Conservation (phyloP, 1,284 basidiomycete species). For the Amylostereum areolatum region DNA sequence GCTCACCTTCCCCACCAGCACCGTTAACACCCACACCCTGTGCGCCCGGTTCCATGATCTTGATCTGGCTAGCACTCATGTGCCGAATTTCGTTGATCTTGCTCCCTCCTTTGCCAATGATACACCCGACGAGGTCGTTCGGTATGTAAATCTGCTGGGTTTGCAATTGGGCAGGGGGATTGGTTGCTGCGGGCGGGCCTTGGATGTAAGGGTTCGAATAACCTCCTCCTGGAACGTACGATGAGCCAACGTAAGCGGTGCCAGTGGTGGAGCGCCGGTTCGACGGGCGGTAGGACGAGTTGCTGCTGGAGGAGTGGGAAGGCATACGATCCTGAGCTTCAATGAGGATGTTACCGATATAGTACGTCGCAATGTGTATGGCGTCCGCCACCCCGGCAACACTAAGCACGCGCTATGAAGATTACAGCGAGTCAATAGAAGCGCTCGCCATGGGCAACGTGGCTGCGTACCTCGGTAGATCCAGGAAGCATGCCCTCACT, state of each 20-base stretch:
- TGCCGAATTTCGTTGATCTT: constrained; percentile 99
- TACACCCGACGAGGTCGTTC: constrained; percentile 95
- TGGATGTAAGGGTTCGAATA: constrained; percentile 45
- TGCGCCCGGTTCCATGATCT: constrained; percentile 98
- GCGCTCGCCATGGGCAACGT: constrained; percentile 8
- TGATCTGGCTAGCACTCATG: constrained; percentile 92
- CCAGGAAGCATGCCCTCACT: constrained; percentile 98
- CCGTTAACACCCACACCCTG: constrained; percentile 59
- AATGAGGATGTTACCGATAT: constrained; percentile 95
- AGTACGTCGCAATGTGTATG: constrained; percentile 99
- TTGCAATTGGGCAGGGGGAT: constrained; percentile 62
- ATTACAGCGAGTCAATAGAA: constrained; percentile 9
- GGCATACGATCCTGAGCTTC: constrained; percentile 90
- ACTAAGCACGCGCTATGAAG: constrained; percentile 89
- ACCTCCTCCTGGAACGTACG: constrained; percentile 50
- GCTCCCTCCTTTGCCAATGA: constrained; percentile 97
- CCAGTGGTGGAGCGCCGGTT: constrained; percentile 38
- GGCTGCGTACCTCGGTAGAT: constrained; percentile 81
- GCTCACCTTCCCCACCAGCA: constrained; percentile 73
- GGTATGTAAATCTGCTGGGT: constrained; percentile 99
- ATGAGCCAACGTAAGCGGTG: constrained; percentile 50
- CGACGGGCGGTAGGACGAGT: constrained; percentile 31
- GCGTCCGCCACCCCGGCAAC: constrained; percentile 99
- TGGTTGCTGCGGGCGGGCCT: constrained; percentile 17
- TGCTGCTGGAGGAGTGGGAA: constrained; percentile 35